Conservation (phyloP, 805 yeast species). For the Wickerhamomyces xylosicus region DNA sequence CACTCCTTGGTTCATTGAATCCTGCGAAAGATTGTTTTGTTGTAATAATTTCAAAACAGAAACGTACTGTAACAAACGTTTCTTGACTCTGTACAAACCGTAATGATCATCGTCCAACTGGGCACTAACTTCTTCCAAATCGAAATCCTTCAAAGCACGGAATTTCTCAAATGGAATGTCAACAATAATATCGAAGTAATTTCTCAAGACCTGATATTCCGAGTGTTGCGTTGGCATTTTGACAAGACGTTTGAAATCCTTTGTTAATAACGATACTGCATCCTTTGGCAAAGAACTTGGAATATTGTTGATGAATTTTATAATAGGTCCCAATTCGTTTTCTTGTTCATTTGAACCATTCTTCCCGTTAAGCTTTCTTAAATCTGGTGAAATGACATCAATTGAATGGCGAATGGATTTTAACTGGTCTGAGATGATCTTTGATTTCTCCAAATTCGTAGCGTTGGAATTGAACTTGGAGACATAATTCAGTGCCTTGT, state of each 20-base stretch:
- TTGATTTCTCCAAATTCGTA: constrained; percentile 40
- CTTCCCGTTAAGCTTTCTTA: constrained; percentile 1
- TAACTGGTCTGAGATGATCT: constrained; percentile 43
- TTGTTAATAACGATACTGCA: constrained; percentile 28
- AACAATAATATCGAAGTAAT: constrained; percentile 53
- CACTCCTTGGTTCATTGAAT: no score
- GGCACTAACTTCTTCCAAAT: constrained; percentile 41
- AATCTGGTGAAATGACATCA: constrained; percentile 31
- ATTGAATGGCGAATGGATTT: constrained; percentile 39
- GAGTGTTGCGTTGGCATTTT: constrained; percentile 43
- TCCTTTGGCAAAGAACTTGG: constrained; percentile 26
- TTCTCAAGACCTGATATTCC: constrained; percentile 54
- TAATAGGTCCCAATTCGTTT: constrained; percentile 27
- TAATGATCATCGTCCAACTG: constrained; percentile 68
- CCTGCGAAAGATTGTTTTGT: constrained; percentile 6
- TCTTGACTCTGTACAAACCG: constrained; percentile 66
- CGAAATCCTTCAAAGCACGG: constrained; percentile 22
- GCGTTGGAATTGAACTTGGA: constrained; percentile 42
- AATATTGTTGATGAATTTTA: constrained; percentile 19
- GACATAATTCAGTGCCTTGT: constrained; percentile 22
- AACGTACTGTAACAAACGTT: constrained; percentile 65
- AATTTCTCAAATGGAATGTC: constrained; percentile 51
- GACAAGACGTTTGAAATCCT: constrained; percentile 46
- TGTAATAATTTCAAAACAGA: constrained; percentile 58
- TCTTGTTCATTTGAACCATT: constrained; percentile 8